Percentiles rank a stretch among this genome's conserved stretches.
Evolutionary conservation across 176 grass and related monocot genomes (phyloP).

Genomic region (Thalia dealbata): DNA sequence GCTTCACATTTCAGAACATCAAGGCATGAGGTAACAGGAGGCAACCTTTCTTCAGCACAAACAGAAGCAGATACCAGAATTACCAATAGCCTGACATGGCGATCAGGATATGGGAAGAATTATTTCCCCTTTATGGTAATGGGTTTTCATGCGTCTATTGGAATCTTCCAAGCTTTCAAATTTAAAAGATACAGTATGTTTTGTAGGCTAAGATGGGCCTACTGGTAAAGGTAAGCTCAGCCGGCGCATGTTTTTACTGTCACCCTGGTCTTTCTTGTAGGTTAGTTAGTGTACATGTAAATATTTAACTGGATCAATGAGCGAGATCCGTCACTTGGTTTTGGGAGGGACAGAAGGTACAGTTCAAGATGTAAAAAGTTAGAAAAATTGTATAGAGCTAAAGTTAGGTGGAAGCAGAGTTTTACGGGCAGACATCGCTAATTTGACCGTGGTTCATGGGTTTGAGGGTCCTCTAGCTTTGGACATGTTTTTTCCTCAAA

Average conservation of each 20-base stretch:
- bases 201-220: not conserved
- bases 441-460: no score
- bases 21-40: not conserved
- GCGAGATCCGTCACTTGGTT: not conserved
- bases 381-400: no score
- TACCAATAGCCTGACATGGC: not conserved
- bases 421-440: no score
- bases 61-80: not conserved
- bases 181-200: not conserved
- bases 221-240: not conserved
- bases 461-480: no score
- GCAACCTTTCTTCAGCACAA: not conserved
- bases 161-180: not conserved
- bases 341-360: not conserved
- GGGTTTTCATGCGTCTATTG: no score
- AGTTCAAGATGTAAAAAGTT: not conserved
- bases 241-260: not conserved
- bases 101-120: not conserved
- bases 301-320: not conserved
- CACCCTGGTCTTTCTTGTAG: not conserved
- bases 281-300: not conserved
- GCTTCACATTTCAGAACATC: not conserved
- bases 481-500: no score
- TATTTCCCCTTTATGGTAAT: not conserved
- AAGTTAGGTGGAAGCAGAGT: no score